A percentile compares a stretch with the other conserved stretches of the same genome.
phyloP scores from a whole-genome alignment of 164 flowering plant genomes.

The Saururus chinensis region DNA sequence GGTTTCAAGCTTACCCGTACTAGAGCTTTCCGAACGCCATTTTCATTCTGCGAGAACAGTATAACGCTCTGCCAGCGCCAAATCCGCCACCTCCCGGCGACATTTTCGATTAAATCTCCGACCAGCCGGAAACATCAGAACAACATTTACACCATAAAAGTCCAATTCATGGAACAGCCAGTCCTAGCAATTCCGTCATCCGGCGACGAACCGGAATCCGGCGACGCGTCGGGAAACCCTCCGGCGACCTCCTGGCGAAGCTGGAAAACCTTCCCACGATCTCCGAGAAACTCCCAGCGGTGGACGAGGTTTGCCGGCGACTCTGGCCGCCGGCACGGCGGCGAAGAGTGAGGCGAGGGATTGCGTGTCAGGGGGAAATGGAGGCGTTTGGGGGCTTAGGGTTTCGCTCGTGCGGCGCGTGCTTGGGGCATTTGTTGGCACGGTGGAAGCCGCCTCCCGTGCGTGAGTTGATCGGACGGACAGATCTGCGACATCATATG shows the following conservation, averaged over 20 bases:
- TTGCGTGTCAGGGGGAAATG: not conserved
- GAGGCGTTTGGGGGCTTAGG: constrained; percentile 13
- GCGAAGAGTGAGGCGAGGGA: constrained; percentile 2
- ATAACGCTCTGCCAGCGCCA: too few relatives aligned
- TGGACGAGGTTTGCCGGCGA: constrained; percentile 2
- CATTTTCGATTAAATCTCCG: too few relatives aligned
- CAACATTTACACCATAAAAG: not conserved
- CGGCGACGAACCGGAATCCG: not conserved
- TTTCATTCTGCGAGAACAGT: too few relatives aligned
- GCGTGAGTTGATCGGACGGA: constrained; percentile 10
- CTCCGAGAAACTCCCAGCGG: not conserved
- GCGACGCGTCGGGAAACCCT: not conserved
- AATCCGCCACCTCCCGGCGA: too few relatives aligned
- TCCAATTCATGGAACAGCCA: not conserved
- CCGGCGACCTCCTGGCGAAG: not conserved
- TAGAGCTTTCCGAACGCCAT: not conserved
- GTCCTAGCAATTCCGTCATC: not conserved
- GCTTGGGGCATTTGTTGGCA: constrained; percentile 18
- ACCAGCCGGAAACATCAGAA: not conserved
- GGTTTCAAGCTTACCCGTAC: not conserved
- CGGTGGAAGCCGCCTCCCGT: constrained; percentile 10
- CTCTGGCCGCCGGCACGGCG: constrained; percentile 2
- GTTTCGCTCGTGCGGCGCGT: constrained; percentile 33
- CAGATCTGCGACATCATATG: constrained; percentile 20
- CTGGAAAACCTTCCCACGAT: not conserved